phyloP scores from a whole-genome alignment of 202 grass and related monocot genomes.

The Carex arenaria region DNA sequence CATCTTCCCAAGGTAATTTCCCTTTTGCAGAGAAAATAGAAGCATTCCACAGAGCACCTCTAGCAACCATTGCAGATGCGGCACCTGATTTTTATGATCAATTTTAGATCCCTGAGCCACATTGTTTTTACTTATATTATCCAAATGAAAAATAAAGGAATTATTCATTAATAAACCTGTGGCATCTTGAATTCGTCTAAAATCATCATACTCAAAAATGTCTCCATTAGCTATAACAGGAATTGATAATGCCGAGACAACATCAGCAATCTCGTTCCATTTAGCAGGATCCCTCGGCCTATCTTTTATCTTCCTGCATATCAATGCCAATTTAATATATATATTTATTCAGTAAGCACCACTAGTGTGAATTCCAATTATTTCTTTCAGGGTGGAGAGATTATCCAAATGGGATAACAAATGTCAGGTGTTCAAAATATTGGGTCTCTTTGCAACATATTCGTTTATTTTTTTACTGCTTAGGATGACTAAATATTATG shows the following conservation, averaged over 20 bases:
- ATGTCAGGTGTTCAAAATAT: too few relatives aligned
- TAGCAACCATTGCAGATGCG: conserved; percentile 81
- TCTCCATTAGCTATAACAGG: conserved; percentile 98
- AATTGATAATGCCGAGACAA: conserved; percentile 83
- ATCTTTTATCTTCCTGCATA: conserved; percentile 86
- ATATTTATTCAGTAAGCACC: background rate
- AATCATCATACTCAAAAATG: conserved; percentile 93
- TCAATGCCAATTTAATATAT: conserved; percentile 7
- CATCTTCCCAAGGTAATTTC: conserved; percentile 68
- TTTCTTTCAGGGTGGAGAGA: background rate
- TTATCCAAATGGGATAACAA: background rate
- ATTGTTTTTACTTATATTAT: background rate
- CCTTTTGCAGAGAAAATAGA: conserved; percentile 79
- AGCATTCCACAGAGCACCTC: conserved; percentile 95
- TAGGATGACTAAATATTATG: too few relatives aligned
- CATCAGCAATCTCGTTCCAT: conserved; percentile 94
- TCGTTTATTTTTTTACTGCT: too few relatives aligned
- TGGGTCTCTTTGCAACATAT: too few relatives aligned
- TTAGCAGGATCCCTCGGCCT: conserved; percentile 88
- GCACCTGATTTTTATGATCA: conserved; percentile 50
- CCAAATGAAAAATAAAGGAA: background rate
- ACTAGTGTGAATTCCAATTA: background rate
- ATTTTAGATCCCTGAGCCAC: background rate
- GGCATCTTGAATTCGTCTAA: conserved; percentile 64
- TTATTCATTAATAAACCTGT: conserved; percentile 52